A percentile compares a stretch with the other conserved stretches of the same genome.
These are phyloP conservation scores for Pleurotus tuoliensis DNA, from an alignment of 768 basidiomycete species.

Conservation along the genomic window DNA sequence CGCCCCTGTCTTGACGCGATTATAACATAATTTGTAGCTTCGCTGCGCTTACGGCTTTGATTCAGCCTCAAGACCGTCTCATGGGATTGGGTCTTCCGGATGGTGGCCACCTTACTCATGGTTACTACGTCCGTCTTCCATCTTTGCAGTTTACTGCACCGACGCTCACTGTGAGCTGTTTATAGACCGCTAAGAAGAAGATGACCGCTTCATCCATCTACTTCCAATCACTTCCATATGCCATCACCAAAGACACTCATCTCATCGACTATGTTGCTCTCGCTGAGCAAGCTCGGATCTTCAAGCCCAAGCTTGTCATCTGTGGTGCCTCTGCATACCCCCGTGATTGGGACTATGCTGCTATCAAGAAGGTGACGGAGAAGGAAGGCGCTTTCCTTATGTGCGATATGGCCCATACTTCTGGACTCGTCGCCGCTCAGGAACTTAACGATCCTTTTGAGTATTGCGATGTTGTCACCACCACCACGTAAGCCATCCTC, in stretches of 20 bases:
- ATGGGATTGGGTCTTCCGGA: conserved; percentile 99
- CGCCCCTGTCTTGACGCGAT: background rate
- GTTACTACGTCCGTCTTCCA: conserved; percentile 75
- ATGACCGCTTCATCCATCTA: conserved; percentile 99
- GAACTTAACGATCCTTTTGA: conserved; percentile 91
- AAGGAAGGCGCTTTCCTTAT: conserved; percentile 90
- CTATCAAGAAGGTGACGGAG: conserved; percentile 77
- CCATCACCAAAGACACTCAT: conserved; percentile 75
- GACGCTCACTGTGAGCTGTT: conserved; percentile 7
- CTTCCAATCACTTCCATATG: conserved; percentile 98
- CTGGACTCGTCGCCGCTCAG: conserved; percentile 89
- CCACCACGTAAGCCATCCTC: conserved; percentile 70
- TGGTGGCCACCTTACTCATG: conserved; percentile 96
- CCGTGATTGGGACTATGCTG: conserved; percentile 93
- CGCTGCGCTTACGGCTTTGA: conserved; percentile 91
- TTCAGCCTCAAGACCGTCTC: conserved; percentile 95
- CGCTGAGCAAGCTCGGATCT: conserved; percentile 83
- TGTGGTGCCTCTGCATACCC: conserved; percentile 99
- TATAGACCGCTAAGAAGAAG: conserved; percentile 95
- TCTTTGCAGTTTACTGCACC: conserved; percentile 8
- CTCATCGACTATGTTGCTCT: conserved; percentile 86
- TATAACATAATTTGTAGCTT: conserved; percentile 54
- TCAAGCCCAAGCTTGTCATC: conserved; percentile 93
- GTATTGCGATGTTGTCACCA: conserved; percentile 95
- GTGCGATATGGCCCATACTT: conserved; percentile 98